Conservation (phyloP, 208 protist genomes). For the Trypanosoma scelopori region DNA sequence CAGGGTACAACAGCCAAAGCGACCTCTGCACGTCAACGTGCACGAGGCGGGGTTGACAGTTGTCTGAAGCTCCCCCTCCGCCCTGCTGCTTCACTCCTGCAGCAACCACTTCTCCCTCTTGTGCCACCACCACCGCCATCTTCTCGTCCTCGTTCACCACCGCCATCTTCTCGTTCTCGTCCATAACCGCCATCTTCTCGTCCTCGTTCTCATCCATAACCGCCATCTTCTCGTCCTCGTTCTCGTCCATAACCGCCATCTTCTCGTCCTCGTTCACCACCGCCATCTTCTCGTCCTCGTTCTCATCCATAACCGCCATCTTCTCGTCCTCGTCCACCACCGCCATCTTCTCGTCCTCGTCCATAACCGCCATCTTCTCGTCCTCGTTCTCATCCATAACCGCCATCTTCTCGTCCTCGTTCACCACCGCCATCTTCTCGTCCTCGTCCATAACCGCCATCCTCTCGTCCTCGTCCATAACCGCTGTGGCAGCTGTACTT, state of each 20-base stretch:
- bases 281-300: too few species aligned
- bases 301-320: not conserved
- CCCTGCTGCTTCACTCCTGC: not conserved
- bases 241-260: too few species aligned
- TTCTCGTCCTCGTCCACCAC: too few species aligned
- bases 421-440: too few species aligned
- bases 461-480: too few species aligned
- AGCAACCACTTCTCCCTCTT: not conserved
- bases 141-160: too few species aligned
- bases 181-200: not conserved
- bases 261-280: not conserved
- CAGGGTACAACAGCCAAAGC: constrained; percentile 74
- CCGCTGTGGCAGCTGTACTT: not conserved
- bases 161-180: not conserved
- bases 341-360: not conserved
- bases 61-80: constrained; percentile 45
- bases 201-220: not conserved
- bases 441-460: not conserved
- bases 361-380: not conserved
- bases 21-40: constrained; percentile 77
- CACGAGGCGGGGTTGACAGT: constrained; percentile 79
- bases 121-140: not conserved
- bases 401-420: too few species aligned
- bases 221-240: too few species aligned
- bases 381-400: not conserved